Base-by-base conservation (phyloP, 2,329 filamentous ascomycete species). In the Talaromyces sp. region DNA sequence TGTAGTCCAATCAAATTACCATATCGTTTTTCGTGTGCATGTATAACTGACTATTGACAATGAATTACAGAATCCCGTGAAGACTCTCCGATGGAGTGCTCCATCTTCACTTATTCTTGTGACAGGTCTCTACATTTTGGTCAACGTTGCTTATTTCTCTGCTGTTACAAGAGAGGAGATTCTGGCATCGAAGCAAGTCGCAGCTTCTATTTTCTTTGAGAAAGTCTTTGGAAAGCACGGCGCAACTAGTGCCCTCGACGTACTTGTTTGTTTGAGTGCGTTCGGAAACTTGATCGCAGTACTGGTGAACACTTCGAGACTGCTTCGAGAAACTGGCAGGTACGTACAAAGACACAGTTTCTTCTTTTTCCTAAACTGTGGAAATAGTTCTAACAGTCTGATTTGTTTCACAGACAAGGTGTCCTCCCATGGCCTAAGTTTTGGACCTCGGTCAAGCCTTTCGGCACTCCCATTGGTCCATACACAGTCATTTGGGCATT, bases 381-480 rank as follows among this genome's bases (percentile, higher is more conserved):
- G n/a, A n/a, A n/a, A n/a, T n/a, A n/a, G n/a, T 44, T 0, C 17
- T 42, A 1, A 13, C 8, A 35, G 11, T 35, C 14, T 11, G 7
- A 11, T n/a, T 29, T 40, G 8, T 6, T 19, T 45, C 3, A 27
- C 24, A 80, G 81, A 53, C 83, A 86, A 71, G 84, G 84, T 6
- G 82, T 86, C 0, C 72, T 87, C 1, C 84, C 84, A 0, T 86
- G 69, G n/a, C 77, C 84, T 1, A 67, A 69, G 1, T 82, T 87
- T 55, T 88, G 85, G 84, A 83, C 82, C 0, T 84, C 81, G 0
- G 87, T 84, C 0, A 77, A 76, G 50, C 85, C 85, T 0, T 86
- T 87, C 51, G 84, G 84, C 2, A 88, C 85, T 0, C 84, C 85
- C 0, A 61, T 86, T 0, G 84, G 82, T 0, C 83, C 84, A 0